Base-by-base conservation (phyloP, 345 rosid species). In the Sonneratia alba region DNA sequence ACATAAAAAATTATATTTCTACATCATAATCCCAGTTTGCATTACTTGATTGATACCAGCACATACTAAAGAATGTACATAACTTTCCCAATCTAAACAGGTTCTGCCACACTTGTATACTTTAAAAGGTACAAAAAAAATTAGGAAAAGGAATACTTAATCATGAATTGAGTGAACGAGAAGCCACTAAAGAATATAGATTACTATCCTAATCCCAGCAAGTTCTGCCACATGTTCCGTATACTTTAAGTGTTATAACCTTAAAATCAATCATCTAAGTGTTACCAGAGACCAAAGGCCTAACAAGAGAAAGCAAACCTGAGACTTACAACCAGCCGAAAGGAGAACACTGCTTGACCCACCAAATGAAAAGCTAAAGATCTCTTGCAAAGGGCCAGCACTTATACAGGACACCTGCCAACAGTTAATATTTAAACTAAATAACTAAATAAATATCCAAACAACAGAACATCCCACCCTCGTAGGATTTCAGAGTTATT, bases 321-420 rank as follows among this genome's bases (percentile, higher is more conserved):
- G 88, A 36, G 97, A 88, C 76, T 85, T 81, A 79, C 93, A 88
- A 34, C 97, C 97, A 67, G 88, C 96, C 36, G 98, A 94, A 74
- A 95, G 85, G 80, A 90, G 89, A 81, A 80, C 77, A 77, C 83
- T 86, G 7, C 74, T 67, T n/a, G 92, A 81, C 42, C 96, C 96
- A 24, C 97, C 99, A 76, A 83, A 86, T 0, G 93, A 84, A 84
- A 92, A 90, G 82, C 93, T 85, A 76, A 92, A 95, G 40, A 90
- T 76, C 81, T 92, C 91, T 75, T 83, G 91, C 4, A 76, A 77
- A 65, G 84, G 76, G 57, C 80, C 87, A 19, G 91, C 82, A 70
- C 59, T 68, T 24, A 89, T 63, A 77, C 86, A 81, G 3, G 91
- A 86, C 24, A 90, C 92, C 98, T 91, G 80, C 72, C 59, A 19